phyloP scores from a whole-genome alignment of 2,329 filamentous ascomycete genomes.

The Penicillium sp. region DNA sequence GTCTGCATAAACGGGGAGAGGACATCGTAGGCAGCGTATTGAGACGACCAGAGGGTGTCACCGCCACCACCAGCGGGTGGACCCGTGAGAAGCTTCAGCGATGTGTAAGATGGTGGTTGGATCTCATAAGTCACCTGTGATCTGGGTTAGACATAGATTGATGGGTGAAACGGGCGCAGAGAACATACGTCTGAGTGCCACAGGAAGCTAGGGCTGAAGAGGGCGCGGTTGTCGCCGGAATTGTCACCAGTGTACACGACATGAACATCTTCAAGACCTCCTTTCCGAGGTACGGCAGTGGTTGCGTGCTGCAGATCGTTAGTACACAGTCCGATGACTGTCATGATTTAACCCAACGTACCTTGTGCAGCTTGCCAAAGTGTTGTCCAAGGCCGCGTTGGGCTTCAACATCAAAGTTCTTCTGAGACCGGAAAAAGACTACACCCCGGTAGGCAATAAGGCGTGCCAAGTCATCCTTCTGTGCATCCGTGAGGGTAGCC shows the following conservation, averaged over 20 bases:
- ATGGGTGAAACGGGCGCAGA: no score
- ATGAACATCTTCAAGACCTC: conserved; percentile 60
- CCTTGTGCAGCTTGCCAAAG: conserved; percentile 58
- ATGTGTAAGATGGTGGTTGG: conserved; percentile 62
- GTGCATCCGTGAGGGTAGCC: conserved; percentile 53
- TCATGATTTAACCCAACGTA: conserved; percentile 6
- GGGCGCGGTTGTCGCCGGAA: conserved; percentile 56
- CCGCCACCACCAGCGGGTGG: conserved; percentile 61
- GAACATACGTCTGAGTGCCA: conserved; percentile 59
- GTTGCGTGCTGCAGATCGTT: conserved; percentile 52
- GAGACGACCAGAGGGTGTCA: conserved; percentile 62
- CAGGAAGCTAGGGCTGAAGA: conserved; percentile 60
- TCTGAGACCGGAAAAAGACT: conserved; percentile 62
- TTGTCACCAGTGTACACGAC: conserved; percentile 60
- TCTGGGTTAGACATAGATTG: neutral
- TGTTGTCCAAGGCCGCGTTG: conserved; percentile 58
- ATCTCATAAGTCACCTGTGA: conserved; percentile 59
- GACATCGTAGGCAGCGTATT: conserved; percentile 63
- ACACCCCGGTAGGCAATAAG: conserved; percentile 60
- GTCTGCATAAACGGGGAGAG: conserved; percentile 61
- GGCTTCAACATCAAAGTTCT: conserved; percentile 58
- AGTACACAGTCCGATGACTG: neutral
- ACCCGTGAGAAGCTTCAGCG: conserved; percentile 58
- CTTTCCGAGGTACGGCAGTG: conserved; percentile 54
- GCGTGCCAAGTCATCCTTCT: conserved; percentile 60